Conservation (phyloP, 179 eudicot genomes). For the Beta lomatogona region DNA sequence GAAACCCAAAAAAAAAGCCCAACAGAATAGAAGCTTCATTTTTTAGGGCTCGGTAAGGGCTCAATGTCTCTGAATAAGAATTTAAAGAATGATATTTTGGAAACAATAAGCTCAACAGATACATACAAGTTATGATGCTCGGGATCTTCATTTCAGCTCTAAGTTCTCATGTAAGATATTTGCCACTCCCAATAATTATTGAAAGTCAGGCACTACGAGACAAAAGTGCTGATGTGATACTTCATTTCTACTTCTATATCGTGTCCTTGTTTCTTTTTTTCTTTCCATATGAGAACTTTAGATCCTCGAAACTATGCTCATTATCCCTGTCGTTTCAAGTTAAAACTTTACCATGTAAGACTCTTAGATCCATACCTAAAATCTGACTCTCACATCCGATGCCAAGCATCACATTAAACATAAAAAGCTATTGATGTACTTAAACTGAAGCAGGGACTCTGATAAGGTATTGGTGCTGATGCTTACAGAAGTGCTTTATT, state of each 20-base stretch:
- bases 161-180: not conserved
- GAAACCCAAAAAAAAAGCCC: not conserved
- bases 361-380: not conserved
- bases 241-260: not conserved
- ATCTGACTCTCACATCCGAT: not conserved
- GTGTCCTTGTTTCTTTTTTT: not conserved
- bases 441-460: not conserved
- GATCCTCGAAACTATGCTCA: not conserved
- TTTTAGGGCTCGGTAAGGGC: not conserved
- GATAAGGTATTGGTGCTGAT: not conserved
- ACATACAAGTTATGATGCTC: not conserved
- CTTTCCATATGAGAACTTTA: not conserved
- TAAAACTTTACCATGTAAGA: not conserved
- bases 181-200: not conserved
- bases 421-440: not conserved
- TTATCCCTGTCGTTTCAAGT: not conserved
- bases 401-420: not conserved
- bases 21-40: not conserved
- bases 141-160: not conserved
- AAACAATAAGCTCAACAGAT: not conserved
- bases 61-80: not conserved
- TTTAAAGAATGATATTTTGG: too few species aligned
- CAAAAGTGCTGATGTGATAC: not conserved
- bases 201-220: not conserved
- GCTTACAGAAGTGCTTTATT: not conserved